Conservation (phyloP, 1,284 basidiomycete species). For the Ceratobasidium sp. region DNA sequence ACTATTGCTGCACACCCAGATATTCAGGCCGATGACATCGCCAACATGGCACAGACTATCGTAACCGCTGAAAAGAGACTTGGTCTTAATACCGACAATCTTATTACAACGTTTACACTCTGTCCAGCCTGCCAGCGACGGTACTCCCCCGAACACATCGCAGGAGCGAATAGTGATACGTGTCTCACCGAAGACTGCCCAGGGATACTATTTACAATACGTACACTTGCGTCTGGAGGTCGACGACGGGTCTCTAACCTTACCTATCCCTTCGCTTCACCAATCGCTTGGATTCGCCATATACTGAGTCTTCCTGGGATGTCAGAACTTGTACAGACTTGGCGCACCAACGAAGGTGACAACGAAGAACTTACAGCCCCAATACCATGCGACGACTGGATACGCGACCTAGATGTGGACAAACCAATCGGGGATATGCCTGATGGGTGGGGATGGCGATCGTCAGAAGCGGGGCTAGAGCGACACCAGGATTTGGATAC, state of each 20-base stretch:
- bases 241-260: background rate
- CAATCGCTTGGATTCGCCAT: slow-evolving; percentile 13
- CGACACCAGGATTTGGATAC: background rate
- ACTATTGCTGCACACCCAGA: background rate
- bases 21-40: background rate
- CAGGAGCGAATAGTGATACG: background rate
- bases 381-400: slow-evolving; percentile 1
- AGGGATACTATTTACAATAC: background rate
- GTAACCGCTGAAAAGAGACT: background rate
- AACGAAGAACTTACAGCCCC: background rate
- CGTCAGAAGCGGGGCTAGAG: background rate
- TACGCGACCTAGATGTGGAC: background rate
- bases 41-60: slow-evolving; percentile 28
- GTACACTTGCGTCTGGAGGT: background rate
- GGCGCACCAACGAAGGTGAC: background rate
- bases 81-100: background rate
- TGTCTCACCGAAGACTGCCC: slow-evolving; percentile 1
- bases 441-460: slow-evolving; percentile 15
- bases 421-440: slow-evolving; percentile 9
- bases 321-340: slow-evolving; percentile 15
- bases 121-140: slow-evolving; percentile 5
- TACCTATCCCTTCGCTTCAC: slow-evolving; percentile 17
- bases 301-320: slow-evolving; percentile 16
- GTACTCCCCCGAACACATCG: background rate
- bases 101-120: slow-evolving; percentile 12